Percentiles rank a stretch among this genome's conserved stretches.
Conservation (phyloP, 805 yeast species). For the Yamadazyma endophytica region DNA sequence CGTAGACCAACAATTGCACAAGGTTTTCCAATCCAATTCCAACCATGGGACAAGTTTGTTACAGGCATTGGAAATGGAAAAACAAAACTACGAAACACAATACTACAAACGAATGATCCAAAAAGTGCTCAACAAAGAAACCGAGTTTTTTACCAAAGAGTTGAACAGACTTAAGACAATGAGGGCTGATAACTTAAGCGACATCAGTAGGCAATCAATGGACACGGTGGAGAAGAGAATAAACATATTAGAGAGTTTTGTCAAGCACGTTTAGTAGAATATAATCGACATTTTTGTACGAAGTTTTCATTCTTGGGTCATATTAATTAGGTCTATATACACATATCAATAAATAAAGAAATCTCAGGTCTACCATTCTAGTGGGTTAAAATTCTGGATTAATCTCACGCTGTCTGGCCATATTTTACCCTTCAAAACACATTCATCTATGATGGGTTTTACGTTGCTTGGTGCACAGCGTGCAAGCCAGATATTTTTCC, state of each 20-base stretch:
- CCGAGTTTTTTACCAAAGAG: slow-evolving; percentile 43
- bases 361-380: too few species aligned
- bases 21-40: too few species aligned
- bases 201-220: slow-evolving; percentile 34
- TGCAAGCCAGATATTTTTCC: slow-evolving; percentile 86
- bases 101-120: slow-evolving; percentile 49
- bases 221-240: slow-evolving; percentile 51
- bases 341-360: too few species aligned
- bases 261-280: too few species aligned
- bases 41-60: too few species aligned
- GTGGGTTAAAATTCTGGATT: slow-evolving; percentile 45
- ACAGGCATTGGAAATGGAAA: slow-evolving; percentile 2
- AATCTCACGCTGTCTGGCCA: slow-evolving; percentile 68
- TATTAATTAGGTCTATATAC: too few species aligned
- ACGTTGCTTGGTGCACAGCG: slow-evolving; percentile 76
- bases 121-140: slow-evolving; percentile 42
- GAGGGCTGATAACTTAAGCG: slow-evolving; percentile 27
- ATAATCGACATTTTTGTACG: too few species aligned
- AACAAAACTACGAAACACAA: too few species aligned
- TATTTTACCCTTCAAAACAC: slow-evolving; percentile 66
- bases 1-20: too few species aligned
- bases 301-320: too few species aligned
- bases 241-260: slow-evolving; percentile 39
- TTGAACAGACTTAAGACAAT: slow-evolving; percentile 41
- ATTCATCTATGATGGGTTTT: slow-evolving; percentile 68